Evolutionary conservation across 345 rosid species (phyloP).

Genomic region (Gossypium arboreum): DNA sequence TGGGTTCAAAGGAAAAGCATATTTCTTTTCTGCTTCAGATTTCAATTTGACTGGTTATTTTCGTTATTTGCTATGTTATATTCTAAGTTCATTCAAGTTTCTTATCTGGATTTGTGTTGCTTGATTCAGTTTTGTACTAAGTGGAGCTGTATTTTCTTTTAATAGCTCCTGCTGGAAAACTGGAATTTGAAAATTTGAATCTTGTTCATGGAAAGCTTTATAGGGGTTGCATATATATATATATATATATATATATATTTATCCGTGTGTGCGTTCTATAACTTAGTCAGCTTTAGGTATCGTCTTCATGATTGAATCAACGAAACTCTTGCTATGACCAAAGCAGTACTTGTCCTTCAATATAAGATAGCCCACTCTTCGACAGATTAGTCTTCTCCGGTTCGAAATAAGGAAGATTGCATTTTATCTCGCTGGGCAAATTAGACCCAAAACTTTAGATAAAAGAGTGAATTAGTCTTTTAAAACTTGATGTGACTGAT

Average conservation of each 20-base stretch:
- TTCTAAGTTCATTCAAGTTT: background rate
- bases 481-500: no score
- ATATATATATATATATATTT: no score
- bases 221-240: background rate
- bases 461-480: no score
- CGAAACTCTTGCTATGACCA: background rate
- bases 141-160: constrained; percentile 1
- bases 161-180: background rate
- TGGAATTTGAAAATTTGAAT: background rate
- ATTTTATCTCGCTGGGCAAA: no score
- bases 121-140: background rate
- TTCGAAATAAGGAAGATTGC: no score
- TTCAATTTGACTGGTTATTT: constrained; percentile 1
- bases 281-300: background rate
- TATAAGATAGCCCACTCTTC: no score
- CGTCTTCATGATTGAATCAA: background rate
- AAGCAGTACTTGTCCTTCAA: background rate
- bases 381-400: no score
- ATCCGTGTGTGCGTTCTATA: background rate
- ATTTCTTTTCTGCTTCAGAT: constrained; percentile 16
- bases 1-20: background rate
- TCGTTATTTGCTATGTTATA: background rate
- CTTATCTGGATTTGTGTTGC: background rate
- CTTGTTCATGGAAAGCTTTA: background rate
- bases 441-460: no score